phyloP scores from a whole-genome alignment of 768 basidiomycete genomes.

The Lentinus tigrinus region DNA sequence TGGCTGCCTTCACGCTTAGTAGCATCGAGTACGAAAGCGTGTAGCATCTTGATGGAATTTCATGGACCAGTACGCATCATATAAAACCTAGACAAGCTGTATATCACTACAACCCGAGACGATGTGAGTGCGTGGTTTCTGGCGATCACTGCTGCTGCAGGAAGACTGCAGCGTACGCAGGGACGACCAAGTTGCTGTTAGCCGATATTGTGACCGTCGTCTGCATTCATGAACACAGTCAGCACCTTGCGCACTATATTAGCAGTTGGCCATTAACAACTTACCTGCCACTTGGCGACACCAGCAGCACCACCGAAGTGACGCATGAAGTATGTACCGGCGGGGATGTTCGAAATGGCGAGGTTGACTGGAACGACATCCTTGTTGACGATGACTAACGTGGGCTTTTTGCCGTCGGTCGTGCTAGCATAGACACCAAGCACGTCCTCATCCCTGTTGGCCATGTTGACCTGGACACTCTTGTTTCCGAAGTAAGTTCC shows the following conservation, averaged over 20 bases:
- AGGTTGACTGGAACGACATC: constrained; percentile 39
- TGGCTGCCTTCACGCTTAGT: too few relatives aligned
- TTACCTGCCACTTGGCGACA: constrained; percentile 54
- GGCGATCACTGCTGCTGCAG: constrained; percentile 2
- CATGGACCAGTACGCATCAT: too few relatives aligned
- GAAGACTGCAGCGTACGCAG: constrained; percentile 17
- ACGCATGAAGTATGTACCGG: constrained; percentile 51
- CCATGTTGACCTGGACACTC: constrained; percentile 45
- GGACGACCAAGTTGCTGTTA: constrained; percentile 9
- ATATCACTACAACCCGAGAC: too few relatives aligned
- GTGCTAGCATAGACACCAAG: constrained; percentile 49
- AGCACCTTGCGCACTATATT: neutral
- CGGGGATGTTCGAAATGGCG: constrained; percentile 42
- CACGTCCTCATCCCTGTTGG: constrained; percentile 38
- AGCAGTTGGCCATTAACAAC: neutral
- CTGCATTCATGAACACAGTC: neutral
- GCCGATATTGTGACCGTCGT: constrained; percentile 7
- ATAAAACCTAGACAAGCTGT: too few relatives aligned
- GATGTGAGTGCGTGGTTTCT: too few relatives aligned
- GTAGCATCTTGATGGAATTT: too few relatives aligned
- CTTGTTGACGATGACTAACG: constrained; percentile 55
- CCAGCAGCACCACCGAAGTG: constrained; percentile 57
- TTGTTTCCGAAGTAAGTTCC: constrained; percentile 45
- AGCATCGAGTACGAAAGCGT: too few relatives aligned
- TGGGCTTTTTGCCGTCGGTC: constrained; percentile 35